Evolutionary conservation across 1,284 basidiomycete genomes (phyloP), one percentile per base, ranked within the genome.

Genomic region (Vanrija sp.): DNA sequence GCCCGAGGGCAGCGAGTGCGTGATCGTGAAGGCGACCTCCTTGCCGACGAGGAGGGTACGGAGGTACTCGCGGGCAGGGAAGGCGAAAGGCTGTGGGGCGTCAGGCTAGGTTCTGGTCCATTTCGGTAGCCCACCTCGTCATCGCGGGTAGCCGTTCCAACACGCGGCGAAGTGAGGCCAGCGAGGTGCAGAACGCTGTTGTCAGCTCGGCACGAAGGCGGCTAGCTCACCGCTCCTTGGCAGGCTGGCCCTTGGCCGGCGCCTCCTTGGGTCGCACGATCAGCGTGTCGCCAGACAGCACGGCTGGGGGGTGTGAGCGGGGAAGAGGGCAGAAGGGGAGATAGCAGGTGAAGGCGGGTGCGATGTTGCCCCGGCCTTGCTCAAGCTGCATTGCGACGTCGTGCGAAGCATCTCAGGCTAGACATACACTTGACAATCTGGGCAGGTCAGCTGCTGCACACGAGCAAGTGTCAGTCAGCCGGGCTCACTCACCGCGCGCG

Each of bases 11-110:
- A 75, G 57, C 28, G 69, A 70, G 60, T 76, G 75, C 3, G 71
- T 71, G 53, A 78, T 68, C 48, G 53, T 70, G 57, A 75, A 73
- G 19, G 72, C 72, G 25, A 78, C 83, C 76, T 94, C 86, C 71
- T 95, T 94, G 62, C 93, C 94, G 51, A 98, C 91, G 18, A 86
- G 81, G 51, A 92, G 78, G 39, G 85, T 79, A 48, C 94, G 87
- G 39, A 98, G 81, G 76, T 87, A 96, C 78, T 98, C 95, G 67
- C 95, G 87, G 43, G 92, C 86, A 70, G 94, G 89, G 71, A 89
- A 97, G 5, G 93, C 90, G 83, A 88, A 92, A 9, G 87, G 85
- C 88, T 93, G 63, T 29, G n/a, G 26, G 28, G 23, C 19, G 38
- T 14, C 18, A 46, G n/a, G 19, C 43, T 23, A 6, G 42, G 51